These are phyloP conservation scores for Xylaria nigripes DNA, from an alignment of 495 filamentous ascomycete species.

Conservation along the genomic window DNA sequence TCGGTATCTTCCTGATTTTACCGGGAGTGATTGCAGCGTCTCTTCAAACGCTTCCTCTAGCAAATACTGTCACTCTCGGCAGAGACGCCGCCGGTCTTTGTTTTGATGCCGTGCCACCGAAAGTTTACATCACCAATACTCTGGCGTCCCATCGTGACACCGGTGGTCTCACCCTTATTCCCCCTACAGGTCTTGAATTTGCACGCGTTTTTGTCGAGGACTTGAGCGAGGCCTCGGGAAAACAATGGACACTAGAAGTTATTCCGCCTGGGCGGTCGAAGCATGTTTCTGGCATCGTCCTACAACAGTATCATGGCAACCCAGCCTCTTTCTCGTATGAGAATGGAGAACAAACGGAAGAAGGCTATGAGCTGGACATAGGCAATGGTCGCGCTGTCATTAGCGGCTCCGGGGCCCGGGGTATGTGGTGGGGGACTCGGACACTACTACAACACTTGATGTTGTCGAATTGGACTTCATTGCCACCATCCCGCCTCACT, in stretches of 20 bases:
- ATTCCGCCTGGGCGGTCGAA: not conserved
- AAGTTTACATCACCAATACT: slow-evolving; percentile 9
- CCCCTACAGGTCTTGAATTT: slow-evolving; percentile 42
- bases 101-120: not conserved
- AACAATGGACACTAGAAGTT: slow-evolving; percentile 5
- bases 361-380: slow-evolving; percentile 43
- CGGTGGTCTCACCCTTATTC: slow-evolving; percentile 45
- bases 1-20: not conserved
- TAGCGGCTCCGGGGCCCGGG: slow-evolving; percentile 40
- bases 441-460: slow-evolving; percentile 43
- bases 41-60: slow-evolving; percentile 6
- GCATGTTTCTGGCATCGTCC: slow-evolving; percentile 5
- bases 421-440: slow-evolving; percentile 50
- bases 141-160: slow-evolving; percentile 21
- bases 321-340: slow-evolving; percentile 35
- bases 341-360: slow-evolving; percentile 36
- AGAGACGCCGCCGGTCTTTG: not conserved
- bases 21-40: slow-evolving; percentile 4
- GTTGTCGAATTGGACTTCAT: slow-evolving; percentile 21
- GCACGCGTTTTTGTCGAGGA: slow-evolving; percentile 40
- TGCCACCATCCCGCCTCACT: slow-evolving; percentile 25
- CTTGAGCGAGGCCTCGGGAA: slow-evolving; percentile 21
- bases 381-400: slow-evolving; percentile 6
- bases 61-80: not conserved
- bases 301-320: slow-evolving; percentile 1